Evolutionary conservation across 2,329 filamentous ascomycete genomes (phyloP).

Genomic region (Cladophialophora chaetospira): DNA sequence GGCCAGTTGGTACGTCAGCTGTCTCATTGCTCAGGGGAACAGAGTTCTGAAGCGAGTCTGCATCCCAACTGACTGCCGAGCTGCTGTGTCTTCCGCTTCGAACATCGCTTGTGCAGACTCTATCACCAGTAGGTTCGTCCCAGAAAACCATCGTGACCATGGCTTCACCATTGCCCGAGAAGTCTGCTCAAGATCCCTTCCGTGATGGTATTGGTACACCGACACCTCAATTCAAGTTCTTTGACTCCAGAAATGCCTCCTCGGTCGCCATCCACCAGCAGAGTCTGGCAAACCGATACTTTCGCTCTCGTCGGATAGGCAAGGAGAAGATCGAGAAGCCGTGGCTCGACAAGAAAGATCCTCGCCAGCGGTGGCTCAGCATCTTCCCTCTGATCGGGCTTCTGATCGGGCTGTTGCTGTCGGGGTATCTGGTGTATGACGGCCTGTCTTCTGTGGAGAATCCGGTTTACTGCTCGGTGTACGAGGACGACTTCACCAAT

Average conservation of each 20-base stretch:
- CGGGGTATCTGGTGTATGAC: constrained; percentile 74
- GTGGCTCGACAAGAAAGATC: constrained; percentile 70
- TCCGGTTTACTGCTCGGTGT: constrained; percentile 70
- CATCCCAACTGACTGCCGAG: background rate
- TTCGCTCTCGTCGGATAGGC: constrained; percentile 61
- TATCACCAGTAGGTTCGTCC: background rate
- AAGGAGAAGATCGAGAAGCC: constrained; percentile 69
- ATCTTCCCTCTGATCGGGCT: constrained; percentile 76
- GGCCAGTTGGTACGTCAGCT: background rate
- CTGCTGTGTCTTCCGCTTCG: background rate
- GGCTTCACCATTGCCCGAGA: background rate
- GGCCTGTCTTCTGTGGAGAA: constrained; percentile 70
- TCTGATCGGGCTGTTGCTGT: constrained; percentile 65
- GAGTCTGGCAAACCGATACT: constrained; percentile 7
- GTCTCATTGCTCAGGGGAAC: background rate
- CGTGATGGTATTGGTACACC: background rate
- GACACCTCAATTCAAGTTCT: background rate
- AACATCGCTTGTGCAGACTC: background rate
- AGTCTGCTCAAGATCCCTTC: background rate
- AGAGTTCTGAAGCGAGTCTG: background rate
- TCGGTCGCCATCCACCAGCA: constrained; percentile 1
- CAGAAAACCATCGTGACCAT: background rate
- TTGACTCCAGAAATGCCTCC: background rate
- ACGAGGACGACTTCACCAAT: constrained; percentile 66
- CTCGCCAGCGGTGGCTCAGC: constrained; percentile 82